Percentiles rank a stretch among this genome's conserved stretches.
Conservation (phyloP, 129 eudicot species). For the Escallonia herrerae region DNA sequence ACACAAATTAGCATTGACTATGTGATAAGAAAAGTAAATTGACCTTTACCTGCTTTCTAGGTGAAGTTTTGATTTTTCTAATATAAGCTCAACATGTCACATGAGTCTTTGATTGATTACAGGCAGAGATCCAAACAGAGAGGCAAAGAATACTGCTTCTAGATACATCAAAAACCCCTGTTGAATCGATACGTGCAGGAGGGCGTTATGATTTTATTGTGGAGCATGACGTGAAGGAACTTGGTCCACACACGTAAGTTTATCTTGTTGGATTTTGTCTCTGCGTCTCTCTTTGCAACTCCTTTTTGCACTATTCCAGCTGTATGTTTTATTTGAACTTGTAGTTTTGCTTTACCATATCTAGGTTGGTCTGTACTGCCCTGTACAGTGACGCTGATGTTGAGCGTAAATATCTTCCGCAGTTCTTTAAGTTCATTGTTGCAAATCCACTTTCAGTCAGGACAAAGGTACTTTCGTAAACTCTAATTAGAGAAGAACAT, state of each 20-base stretch:
- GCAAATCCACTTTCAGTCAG: conserved; percentile 96
- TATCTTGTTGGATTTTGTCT: conserved; percentile 6
- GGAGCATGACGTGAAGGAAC: conserved; percentile 95
- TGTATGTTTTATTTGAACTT: conserved; percentile 10
- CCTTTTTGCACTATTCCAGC: not conserved
- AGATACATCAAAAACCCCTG: conserved; percentile 92
- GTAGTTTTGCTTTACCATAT: conserved; percentile 19
- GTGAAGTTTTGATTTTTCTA: conserved; percentile 2
- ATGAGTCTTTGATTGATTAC: conserved; percentile 18
- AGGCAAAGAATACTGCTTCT: conserved; percentile 83
- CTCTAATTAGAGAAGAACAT: not conserved
- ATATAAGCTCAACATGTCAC: not conserved
- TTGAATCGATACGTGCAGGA: conserved; percentile 91
- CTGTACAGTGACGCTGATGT: conserved; percentile 70
- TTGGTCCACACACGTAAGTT: conserved; percentile 96
- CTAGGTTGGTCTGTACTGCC: conserved; percentile 91
- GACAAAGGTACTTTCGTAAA: conserved; percentile 50
- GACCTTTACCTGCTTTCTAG: not conserved
- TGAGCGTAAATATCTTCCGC: conserved; percentile 98
- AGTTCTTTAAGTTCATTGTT: conserved; percentile 88
- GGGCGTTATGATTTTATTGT: conserved; percentile 96
- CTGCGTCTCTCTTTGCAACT: not conserved
- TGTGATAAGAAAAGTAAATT: not conserved
- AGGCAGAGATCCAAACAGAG: conserved; percentile 99
- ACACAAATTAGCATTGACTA: not conserved